phyloP scores from a whole-genome alignment of 139 green algal genomes.

The Dunaliella primolecta region DNA sequence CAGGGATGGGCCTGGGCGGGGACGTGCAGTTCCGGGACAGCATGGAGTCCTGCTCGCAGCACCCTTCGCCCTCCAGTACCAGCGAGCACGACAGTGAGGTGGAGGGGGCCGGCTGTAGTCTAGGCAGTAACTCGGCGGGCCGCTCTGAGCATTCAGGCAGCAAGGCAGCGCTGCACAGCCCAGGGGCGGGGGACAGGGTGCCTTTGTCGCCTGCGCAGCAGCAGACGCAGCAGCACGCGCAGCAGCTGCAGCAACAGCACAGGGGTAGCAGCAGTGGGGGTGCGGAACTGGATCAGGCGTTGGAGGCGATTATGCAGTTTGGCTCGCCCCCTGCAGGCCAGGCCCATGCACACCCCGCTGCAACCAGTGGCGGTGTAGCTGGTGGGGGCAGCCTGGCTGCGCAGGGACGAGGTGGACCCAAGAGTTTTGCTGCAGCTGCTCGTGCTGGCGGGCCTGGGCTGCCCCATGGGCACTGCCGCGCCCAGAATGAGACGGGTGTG shows the following conservation, averaged over 20 bases:
- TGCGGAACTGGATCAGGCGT: slow-evolving; percentile 16
- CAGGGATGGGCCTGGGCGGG: background rate
- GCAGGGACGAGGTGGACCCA: background rate
- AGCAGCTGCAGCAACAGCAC: background rate
- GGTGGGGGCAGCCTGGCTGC: too few species aligned
- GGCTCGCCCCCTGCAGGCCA: slow-evolving; percentile 9
- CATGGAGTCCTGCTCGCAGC: background rate
- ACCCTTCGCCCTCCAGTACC: slow-evolving; percentile 3
- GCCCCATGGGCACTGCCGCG: background rate
- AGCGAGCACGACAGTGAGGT: slow-evolving; percentile 31
- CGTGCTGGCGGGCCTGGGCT: background rate
- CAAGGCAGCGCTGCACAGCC: too few species aligned
- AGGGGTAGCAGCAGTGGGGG: background rate
- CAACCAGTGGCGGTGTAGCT: too few species aligned
- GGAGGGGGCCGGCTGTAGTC: background rate
- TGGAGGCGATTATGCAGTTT: slow-evolving; percentile 33
- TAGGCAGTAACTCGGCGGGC: too few species aligned
- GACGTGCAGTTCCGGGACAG: background rate
- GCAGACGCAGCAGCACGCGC: too few species aligned
- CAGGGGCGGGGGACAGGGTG: too few species aligned
- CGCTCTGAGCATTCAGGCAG: too few species aligned
- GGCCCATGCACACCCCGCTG: background rate
- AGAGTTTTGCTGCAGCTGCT: slow-evolving; percentile 13
- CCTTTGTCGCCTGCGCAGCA: too few species aligned
- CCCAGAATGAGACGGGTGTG: too few species aligned